These are phyloP conservation scores for Termitomyces sp. DNA, from an alignment of 768 basidiomycete species.

Conservation along the genomic window DNA sequence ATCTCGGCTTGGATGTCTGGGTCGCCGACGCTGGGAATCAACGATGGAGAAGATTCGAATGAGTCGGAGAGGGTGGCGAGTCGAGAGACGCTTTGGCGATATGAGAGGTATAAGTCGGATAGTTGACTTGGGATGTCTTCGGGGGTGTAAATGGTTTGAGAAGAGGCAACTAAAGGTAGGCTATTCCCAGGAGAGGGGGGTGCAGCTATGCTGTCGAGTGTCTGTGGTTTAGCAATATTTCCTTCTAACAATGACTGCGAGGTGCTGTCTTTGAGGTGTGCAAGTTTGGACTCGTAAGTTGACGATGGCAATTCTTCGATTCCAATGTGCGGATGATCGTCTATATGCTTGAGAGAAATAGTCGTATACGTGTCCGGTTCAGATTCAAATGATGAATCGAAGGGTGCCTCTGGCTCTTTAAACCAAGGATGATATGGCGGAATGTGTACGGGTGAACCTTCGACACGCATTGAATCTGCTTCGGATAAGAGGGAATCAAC, in stretches of 20 bases:
- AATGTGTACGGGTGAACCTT: background rate
- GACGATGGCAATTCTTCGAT: background rate
- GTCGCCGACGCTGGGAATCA: constrained; percentile 15
- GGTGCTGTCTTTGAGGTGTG: background rate
- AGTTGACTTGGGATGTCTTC: constrained; percentile 32
- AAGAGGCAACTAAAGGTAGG: background rate
- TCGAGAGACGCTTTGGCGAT: constrained; percentile 39
- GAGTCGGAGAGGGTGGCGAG: constrained; percentile 32
- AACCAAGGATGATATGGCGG: constrained; percentile 8
- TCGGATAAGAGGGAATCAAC: background rate
- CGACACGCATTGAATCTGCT: background rate
- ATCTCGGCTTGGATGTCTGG: constrained; percentile 33
- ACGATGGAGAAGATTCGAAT: constrained; percentile 6
- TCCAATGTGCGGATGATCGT: background rate
- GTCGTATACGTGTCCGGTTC: constrained; percentile 6
- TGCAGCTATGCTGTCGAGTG: background rate
- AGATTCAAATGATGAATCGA: background rate
- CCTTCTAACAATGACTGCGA: background rate
- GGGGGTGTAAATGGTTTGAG: background rate
- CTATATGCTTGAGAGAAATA: background rate
- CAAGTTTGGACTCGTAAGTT: background rate
- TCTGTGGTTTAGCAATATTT: background rate
- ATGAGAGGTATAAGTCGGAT: constrained; percentile 28
- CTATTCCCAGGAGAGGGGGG: background rate
- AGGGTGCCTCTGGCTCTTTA: background rate